These are phyloP conservation scores for Conoideocrella luteorostrata DNA, from an alignment of 2,329 filamentous ascomycete species.

Conservation along the genomic window DNA sequence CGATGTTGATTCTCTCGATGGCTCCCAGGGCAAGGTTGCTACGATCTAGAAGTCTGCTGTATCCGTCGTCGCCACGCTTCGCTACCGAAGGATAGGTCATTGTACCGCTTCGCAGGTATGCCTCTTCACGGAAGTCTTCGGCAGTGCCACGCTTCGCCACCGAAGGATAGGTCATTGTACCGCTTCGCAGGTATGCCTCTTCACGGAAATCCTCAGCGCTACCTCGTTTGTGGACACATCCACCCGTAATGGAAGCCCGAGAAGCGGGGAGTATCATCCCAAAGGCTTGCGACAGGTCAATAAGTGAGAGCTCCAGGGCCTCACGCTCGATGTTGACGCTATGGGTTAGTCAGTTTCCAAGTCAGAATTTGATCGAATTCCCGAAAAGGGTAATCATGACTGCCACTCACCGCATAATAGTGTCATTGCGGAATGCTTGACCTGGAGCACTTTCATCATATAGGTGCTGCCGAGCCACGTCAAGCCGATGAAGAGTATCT, in stretches of 20 bases:
- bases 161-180: not conserved
- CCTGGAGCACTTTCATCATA: not conserved
- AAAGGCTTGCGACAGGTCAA: not conserved
- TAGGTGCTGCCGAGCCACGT: not conserved
- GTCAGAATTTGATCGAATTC: too few relatives aligned
- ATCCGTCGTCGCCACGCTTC: not conserved
- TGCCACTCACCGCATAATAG: constrained; percentile 1
- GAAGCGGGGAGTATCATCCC: not conserved
- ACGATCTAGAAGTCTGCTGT: not conserved
- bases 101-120: not conserved
- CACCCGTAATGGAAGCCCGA: not conserved
- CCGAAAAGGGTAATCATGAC: too few relatives aligned
- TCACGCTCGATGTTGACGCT: constrained; percentile 1
- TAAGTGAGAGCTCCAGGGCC: not conserved
- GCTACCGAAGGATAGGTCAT: not conserved
- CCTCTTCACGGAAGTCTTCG: not conserved
- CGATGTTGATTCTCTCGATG: not conserved
- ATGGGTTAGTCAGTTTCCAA: not conserved
- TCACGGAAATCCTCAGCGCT: not conserved
- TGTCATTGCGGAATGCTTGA: not conserved
- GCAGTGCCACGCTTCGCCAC: not conserved
- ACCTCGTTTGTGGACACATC: not conserved
- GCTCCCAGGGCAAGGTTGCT: not conserved
- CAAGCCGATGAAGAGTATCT: not conserved
- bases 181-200: not conserved